Conservation (phyloP, 495 filamentous ascomycete species). For the Penicillium nucicola region DNA sequence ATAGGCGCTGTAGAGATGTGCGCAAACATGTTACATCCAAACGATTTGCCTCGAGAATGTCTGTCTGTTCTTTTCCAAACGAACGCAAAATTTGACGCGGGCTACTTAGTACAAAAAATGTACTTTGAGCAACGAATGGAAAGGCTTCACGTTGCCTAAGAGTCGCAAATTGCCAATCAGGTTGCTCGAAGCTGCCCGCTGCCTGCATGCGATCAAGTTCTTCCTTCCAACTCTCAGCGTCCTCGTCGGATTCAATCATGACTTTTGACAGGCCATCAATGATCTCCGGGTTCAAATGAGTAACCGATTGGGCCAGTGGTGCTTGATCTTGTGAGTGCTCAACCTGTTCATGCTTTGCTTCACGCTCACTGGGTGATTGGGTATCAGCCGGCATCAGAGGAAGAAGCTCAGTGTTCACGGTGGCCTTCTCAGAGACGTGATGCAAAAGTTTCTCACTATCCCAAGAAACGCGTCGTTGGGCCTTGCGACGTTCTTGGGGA, state of each 20-base stretch:
- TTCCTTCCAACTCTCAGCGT: constrained; percentile 38
- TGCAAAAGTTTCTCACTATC: constrained; percentile 40
- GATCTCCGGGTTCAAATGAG: constrained; percentile 42
- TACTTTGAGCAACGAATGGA: constrained; percentile 66
- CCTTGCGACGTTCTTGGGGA: constrained; percentile 27
- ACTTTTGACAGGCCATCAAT: constrained; percentile 36
- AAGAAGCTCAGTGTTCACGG: constrained; percentile 4
- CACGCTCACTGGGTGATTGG: constrained; percentile 20
- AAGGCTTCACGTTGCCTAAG: constrained; percentile 37
- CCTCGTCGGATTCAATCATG: constrained; percentile 33
- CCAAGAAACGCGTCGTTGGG: constrained; percentile 42
- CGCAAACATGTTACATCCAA: constrained; percentile 33
- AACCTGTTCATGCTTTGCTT: constrained; percentile 10
- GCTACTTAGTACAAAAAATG: constrained; percentile 71
- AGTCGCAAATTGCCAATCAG: constrained; percentile 40
- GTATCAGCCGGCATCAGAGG: constrained; percentile 6
- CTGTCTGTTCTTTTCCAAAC: constrained; percentile 49
- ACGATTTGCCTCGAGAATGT: neutral
- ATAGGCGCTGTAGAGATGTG: constrained; percentile 31
- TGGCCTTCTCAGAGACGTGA: constrained; percentile 17
- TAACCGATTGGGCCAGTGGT: constrained; percentile 35
- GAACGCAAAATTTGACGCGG: constrained; percentile 61
- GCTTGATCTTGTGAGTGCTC: constrained; percentile 7
- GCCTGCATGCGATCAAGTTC: constrained; percentile 39
- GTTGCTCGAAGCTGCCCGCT: constrained; percentile 37